Evolutionary conservation across 495 filamentous ascomycete species (phyloP).

Genomic region (Daldinia decipiens): DNA sequence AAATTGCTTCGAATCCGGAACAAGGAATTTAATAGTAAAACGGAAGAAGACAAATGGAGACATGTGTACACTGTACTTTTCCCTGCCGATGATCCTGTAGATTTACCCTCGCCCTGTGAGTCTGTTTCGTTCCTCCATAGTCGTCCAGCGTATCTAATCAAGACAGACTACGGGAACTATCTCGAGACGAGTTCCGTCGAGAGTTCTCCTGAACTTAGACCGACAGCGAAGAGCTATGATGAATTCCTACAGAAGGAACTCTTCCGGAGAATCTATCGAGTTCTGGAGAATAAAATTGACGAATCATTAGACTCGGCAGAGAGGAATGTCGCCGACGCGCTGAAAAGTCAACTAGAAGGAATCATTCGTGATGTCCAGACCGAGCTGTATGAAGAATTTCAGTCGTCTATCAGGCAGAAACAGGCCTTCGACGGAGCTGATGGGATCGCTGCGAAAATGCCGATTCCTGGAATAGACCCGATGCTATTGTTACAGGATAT

Average conservation of each 20-base stretch:
- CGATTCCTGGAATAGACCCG: background rate
- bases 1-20: background rate
- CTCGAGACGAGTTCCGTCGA: background rate
- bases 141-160: background rate
- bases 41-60: background rate
- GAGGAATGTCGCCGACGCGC: background rate
- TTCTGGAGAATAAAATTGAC: conserved; percentile 17
- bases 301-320: conserved; percentile 14
- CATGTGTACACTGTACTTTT: background rate
- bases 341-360: background rate
- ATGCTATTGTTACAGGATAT: background rate
- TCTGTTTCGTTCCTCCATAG: background rate
- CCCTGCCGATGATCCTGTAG: background rate
- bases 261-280: conserved; percentile 16
- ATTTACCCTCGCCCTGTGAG: background rate
- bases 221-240: background rate
- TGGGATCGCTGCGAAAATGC: background rate
- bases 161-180: background rate
- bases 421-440: background rate
- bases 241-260: conserved; percentile 7
- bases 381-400: background rate
- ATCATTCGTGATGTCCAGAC: background rate
- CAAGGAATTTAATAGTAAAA: background rate
- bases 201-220: background rate
- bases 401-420: background rate